Conservation (phyloP, 306 rosid genomes). For the Pterocarpus santalinus region DNA sequence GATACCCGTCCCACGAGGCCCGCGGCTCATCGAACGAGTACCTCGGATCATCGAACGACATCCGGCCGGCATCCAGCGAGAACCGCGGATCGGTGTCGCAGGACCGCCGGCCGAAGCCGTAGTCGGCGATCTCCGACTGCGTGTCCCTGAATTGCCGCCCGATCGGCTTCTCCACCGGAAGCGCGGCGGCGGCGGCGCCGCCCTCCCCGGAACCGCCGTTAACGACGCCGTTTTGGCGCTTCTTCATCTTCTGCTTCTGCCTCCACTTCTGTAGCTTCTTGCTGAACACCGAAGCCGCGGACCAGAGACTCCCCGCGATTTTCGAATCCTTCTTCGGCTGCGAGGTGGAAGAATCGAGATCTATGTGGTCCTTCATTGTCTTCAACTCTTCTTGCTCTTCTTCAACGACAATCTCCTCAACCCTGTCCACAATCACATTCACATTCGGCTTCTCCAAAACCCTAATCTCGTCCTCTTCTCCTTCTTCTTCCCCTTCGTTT, state of each 20-base stretch:
- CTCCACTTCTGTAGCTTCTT: slow-evolving; percentile 92
- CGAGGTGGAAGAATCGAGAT: slow-evolving; percentile 64
- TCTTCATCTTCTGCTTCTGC: slow-evolving; percentile 87
- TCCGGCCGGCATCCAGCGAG: slow-evolving; percentile 79
- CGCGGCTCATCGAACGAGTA: slow-evolving; percentile 91
- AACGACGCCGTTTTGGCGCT: slow-evolving; percentile 48
- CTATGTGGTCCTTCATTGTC: slow-evolving; percentile 88
- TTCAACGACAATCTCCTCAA: slow-evolving; percentile 60
- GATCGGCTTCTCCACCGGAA: slow-evolving; percentile 91
- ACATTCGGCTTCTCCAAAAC: slow-evolving; percentile 52
- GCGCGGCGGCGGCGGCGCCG: slow-evolving; percentile 54
- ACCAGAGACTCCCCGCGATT: slow-evolving; percentile 92
- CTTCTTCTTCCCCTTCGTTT: slow-evolving; percentile 50
- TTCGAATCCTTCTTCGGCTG: slow-evolving; percentile 83
- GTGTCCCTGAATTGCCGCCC: slow-evolving; percentile 88
- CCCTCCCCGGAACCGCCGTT: neutral
- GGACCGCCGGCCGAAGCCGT: slow-evolving; percentile 90
- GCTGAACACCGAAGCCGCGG: slow-evolving; percentile 93
- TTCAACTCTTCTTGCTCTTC: slow-evolving; percentile 63
- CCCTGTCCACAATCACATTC: slow-evolving; percentile 63
- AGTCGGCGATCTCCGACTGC: slow-evolving; percentile 94
- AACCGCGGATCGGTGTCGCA: slow-evolving; percentile 94
- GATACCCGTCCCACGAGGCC: slow-evolving; percentile 92
- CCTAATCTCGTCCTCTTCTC: slow-evolving; percentile 47
- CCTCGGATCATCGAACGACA: slow-evolving; percentile 85